Evolutionary conservation across 257 asterid genomes (phyloP), one percentile per base, ranked within the genome.

Genomic region (Nicotiana tomentosiformis): DNA sequence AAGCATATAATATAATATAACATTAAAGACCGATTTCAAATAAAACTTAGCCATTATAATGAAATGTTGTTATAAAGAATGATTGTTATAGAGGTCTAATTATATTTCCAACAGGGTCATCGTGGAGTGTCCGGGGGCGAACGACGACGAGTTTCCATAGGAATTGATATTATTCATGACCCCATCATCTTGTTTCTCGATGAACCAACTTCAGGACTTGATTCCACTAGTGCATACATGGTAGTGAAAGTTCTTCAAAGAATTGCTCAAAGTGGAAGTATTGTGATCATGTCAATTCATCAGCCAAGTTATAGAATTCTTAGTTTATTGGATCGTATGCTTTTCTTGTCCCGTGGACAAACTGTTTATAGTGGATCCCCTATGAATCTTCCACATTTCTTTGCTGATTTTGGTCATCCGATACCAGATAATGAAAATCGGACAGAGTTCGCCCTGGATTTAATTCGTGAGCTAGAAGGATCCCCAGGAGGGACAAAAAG

Each of bases 171-270:
- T 1, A 93, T 94, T 10, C 98, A 94, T 85, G 98, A 94, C 43
- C 98, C 98, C 0, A 92, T 93, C 32, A 23, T 94, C 6, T 49
- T 94, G 56, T 94, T 94, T 35, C 90, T 94, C 0, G 98, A 93
- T 8, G 97, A 93, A 66, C 98, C 98, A 6, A 94, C 98, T 0
- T 93, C 98, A 0, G 97, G 97, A 0, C 84, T 93, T 17, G 98
- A 94, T 30, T 94, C 97, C 17, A 93, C 96, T 2, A 93, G 97
- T 60, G 98, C 98, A n/a, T 93, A 82, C 84, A 89, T 91, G 97
- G 98, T 94, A 72, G 94, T 93, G 76, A 92, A 93, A 78, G 98
- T 92, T 2, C 77, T 94, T n/a, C 92, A 93, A 78, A 80, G 93
- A 12, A 94, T 94, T 65, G 98, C 98, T 2, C 93, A 89, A 72